These are phyloP conservation scores for Aegilops umbellulata DNA, from an alignment of 176 grass and related monocot species.

Conservation along the genomic window DNA sequence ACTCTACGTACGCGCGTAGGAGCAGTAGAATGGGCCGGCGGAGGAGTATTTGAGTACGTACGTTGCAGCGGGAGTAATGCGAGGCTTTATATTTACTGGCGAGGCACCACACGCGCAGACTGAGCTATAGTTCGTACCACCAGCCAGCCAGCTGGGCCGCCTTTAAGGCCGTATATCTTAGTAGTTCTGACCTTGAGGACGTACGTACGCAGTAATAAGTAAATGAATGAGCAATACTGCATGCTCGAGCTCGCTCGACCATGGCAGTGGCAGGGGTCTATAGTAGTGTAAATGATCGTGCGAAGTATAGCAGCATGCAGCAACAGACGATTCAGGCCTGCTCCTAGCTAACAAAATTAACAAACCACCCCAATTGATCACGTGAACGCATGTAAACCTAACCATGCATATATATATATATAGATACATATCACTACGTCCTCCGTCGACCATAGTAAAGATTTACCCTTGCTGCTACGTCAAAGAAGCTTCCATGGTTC, in stretches of 20 bases:
- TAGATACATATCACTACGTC: neutral
- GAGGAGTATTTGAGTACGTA: neutral
- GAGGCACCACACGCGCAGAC: slow-evolving; percentile 9
- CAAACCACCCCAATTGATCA: neutral
- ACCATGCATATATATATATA: neutral
- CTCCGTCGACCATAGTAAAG: neutral
- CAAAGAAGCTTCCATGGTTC: slow-evolving; percentile 29
- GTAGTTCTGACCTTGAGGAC: slow-evolving; percentile 22
- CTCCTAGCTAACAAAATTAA: slow-evolving; percentile 2
- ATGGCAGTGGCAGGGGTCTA: neutral
- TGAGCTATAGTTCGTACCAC: slow-evolving; percentile 11
- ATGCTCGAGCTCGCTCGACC: neutral
- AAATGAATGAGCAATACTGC: slow-evolving; percentile 19
- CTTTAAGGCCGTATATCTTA: slow-evolving; percentile 38
- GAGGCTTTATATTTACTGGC: neutral
- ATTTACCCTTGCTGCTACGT: neutral
- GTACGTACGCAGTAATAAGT: slow-evolving; percentile 21
- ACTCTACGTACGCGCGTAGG: neutral
- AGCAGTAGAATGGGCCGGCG: neutral
- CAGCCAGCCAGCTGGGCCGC: neutral
- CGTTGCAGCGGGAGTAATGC: neutral
- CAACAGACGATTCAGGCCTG: slow-evolving; percentile 30
- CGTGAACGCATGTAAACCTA: neutral
- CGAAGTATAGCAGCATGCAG: neutral
- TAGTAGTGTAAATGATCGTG: slow-evolving; percentile 19